phyloP scores from a whole-genome alignment of 202 grass and related monocot genomes.

The Thinopyrum obtusiflorum region DNA sequence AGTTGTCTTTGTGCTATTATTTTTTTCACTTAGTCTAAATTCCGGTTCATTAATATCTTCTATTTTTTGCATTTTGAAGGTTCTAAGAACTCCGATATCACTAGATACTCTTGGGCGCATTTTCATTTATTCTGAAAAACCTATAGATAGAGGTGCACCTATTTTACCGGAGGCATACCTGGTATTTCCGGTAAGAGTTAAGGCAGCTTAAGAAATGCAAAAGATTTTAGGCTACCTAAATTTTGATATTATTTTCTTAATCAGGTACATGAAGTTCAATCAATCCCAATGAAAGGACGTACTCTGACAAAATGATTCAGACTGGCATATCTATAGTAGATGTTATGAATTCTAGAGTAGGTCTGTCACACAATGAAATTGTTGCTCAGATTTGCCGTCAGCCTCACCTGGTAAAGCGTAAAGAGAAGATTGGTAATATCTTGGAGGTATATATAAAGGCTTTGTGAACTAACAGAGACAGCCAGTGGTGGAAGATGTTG shows the following conservation, averaged over 20 bases:
- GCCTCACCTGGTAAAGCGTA: slow-evolving; percentile 50
- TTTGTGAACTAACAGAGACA: too few species aligned
- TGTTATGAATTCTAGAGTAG: slow-evolving; percentile 62
- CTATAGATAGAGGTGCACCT: slow-evolving; percentile 51
- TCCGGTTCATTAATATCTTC: not conserved
- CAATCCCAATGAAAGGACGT: slow-evolving; percentile 52
- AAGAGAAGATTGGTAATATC: slow-evolving; percentile 46
- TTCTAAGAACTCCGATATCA: slow-evolving; percentile 53
- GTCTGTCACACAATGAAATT: slow-evolving; percentile 65
- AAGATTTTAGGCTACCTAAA: not conserved
- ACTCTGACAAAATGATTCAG: slow-evolving; percentile 63
- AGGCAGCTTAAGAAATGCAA: not conserved
- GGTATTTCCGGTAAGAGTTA: slow-evolving; percentile 38
- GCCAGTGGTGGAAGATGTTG: too few species aligned
- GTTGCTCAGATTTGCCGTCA: slow-evolving; percentile 62
- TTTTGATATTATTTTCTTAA: slow-evolving; percentile 3
- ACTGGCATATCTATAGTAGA: slow-evolving; percentile 58
- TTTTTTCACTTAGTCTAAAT: too few species aligned
- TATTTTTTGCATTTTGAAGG: not conserved
- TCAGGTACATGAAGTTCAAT: slow-evolving; percentile 52
- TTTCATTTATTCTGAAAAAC: slow-evolving; percentile 56
- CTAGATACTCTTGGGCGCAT: slow-evolving; percentile 54
- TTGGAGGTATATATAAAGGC: slow-evolving; percentile 24
- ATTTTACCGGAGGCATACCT: slow-evolving; percentile 56
- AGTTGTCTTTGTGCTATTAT: not conserved